Evolutionary conservation across 2,329 filamentous ascomycete species (phyloP), one percentile per base, ranked within the genome.

Genomic region (Plectosphaerella cucumerina): DNA sequence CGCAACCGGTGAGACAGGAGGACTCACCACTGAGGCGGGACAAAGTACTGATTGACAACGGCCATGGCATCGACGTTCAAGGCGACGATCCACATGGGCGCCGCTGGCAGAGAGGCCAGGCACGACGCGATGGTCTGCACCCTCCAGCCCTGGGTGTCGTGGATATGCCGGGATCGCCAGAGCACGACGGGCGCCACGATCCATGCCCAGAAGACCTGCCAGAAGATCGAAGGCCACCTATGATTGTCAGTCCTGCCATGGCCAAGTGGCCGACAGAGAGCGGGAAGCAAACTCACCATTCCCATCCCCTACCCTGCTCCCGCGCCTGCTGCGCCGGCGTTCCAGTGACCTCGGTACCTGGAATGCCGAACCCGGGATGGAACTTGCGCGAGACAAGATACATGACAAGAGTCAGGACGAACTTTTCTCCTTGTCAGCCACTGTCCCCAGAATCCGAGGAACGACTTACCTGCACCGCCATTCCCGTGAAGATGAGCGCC

Each of bases 31-130:
- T 84, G 77, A 3, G 82, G 79, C 47, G 84, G 82, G 14, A 82
- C 69, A 56, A 75, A 84, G 61, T 76, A 77, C 12, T 66, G 60
- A 62, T 85, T 84, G 49, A 85, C 65, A 0, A 66, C 60, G 2
- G 65, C 69, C 70, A 85, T 78, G 9, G 57, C 70, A 6, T 79
- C 75, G 3, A 72, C 71, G 52, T 80, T 75, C 14, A 82, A 67
- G 50, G 81, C 84, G 21, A 84, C 65, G 35, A 88, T 74, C 84
- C 84, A 88, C 69, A 88, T 76, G 0, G 85, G 85, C 9, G 83
- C 80, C 20, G 83, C 84, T 50, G 79, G 83, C 18, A 88, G 74
- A 50, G 81, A 84, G 43, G 21, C 69, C 46, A 77, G 56, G 54
- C 70, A 72, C 63, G 74, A 79, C 3, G 66, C 69, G 39, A 82